Base-by-base conservation (phyloP, 495 filamentous ascomycete genomes). In the Tuber borchii region DNA sequence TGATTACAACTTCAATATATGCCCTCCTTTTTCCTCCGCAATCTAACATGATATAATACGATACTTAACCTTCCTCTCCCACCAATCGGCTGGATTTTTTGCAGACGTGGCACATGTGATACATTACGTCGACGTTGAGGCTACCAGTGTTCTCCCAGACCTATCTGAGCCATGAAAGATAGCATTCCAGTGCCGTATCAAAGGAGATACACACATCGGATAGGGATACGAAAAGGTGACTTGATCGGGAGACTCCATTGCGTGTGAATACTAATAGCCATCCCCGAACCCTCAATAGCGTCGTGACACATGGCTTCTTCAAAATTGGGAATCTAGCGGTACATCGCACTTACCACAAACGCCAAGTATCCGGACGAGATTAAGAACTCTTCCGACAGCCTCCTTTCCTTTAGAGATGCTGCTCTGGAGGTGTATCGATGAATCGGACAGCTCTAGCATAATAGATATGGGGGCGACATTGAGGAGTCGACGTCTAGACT, bases 101-200 rank as follows among this genome's bases (percentile, higher is more conserved):
- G 20, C 19, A 5, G 46, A 51, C 20, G 20, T 51, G 46, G 46
- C 4, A 5, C 44, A 51, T n/a, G 46, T 20, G 46, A 51, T 51
- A n/a, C 22, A 51, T n/a, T 51, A 81, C 73, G 72, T 81, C 40
- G 73, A 78, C 65, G 73, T 81, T 7, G 73, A 74, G 2, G 26
- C 71, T 56, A 73, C 81, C 51, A 73, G 79, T 39, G 70, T 81
- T n/a, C 73, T 69, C 4, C 56, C 75, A 20, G 73, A 76, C 19
- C 45, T 81, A 40, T 75, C 76, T 43, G 73, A 76, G 19, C 37
- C 79, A 1, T 81, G 80, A 76, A 78, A 74, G 69, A 79, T 79
- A 61, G 81, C 74, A 26, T 75, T 77, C 44, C n/a, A 37, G 31
- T 82, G 61, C 48, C 12, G 71, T 22, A 56, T 26, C 5, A 43